Base-by-base conservation (phyloP, 352 stramenopile genomes). In the Globisporangium mamillatum region DNA sequence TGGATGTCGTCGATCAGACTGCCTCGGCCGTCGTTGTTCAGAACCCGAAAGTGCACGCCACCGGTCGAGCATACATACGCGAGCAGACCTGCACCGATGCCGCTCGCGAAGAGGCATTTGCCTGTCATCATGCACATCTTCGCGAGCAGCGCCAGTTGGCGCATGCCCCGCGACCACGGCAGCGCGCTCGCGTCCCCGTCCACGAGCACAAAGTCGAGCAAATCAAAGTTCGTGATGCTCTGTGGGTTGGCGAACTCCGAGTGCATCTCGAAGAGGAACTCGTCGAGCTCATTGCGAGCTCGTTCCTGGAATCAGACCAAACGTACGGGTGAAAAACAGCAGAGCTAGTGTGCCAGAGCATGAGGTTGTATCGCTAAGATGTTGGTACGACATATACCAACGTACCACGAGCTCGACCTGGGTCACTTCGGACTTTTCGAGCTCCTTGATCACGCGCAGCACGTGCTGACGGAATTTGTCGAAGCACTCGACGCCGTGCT, bases 61-160 rank as follows among this genome's bases (percentile, higher is more conserved):
- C 82, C 86, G 6, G 88, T 95, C 0, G 86, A 85, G 48, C 86
- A 93, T 41, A 92, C 58, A 65, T 87, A 94, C 20, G 86, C 76
- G 9, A 95, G 46, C 41, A 94, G 58, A 4, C 66, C 67, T 1
- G 88, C 86, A 14, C 84, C 86, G 22, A 94, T 63, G 20, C 80
- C 77, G 61, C 75, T 88, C 34, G 76, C 84, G 65, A 88, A 95
- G 16, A 87, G 79, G 27, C 88, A 95, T 60, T 95, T 95, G 46
- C 86, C 88, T 12, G 88, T 94, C 84, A 94, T 92, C 86, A 93
- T 94, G 71, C 88, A 95, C 86, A 94, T 93, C 71, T 95, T 95
- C 24, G 75, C 77, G 20, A 91, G 70, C 24, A 91, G 58, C 38
- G 74, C 60, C 9, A 95, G 73, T 60, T 94, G 90, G 46, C 81